Percentiles rank a stretch among this genome's conserved stretches.
phyloP scores from a whole-genome alignment of 2,329 filamentous ascomycete genomes.

The Cylindrodendrum hubeiense region DNA sequence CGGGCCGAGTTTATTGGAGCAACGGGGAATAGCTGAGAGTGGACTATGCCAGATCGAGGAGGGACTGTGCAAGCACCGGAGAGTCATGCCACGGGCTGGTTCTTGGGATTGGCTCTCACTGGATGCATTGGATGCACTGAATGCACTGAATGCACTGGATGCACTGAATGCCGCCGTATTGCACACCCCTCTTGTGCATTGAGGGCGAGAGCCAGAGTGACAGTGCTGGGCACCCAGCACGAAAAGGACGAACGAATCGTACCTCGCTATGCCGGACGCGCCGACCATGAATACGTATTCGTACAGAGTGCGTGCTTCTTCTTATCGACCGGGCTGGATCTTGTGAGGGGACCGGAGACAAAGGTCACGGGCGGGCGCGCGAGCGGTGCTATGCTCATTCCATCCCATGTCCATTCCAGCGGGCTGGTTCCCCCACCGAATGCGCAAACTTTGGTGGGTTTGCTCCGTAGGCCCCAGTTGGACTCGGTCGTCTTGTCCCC shows the following conservation, averaged over 20 bases:
- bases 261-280: slow-evolving; percentile 12
- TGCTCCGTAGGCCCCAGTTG: slow-evolving; percentile 27
- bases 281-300: slow-evolving; percentile 4
- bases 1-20: slow-evolving; percentile 37
- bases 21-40: slow-evolving; percentile 36
- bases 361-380: slow-evolving; percentile 18
- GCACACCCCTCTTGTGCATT: slow-evolving; percentile 12
- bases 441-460: slow-evolving; percentile 24
- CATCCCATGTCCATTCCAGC: slow-evolving; percentile 40
- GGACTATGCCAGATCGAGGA: slow-evolving; percentile 31
- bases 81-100: slow-evolving; percentile 30
- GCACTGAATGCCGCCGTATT: slow-evolving; percentile 7
- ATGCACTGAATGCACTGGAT: no score
- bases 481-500: neutral
- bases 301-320: neutral
- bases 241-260: slow-evolving; percentile 1
- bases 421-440: slow-evolving; percentile 31
- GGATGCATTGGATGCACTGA: no score
- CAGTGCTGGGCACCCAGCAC: neutral
- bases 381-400: slow-evolving; percentile 25
- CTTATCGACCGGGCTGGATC: slow-evolving; percentile 11
- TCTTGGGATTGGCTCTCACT: slow-evolving; percentile 21
- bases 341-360: slow-evolving; percentile 12
- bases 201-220: neutral
- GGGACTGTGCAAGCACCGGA: slow-evolving; percentile 15